These are phyloP conservation scores for Volvox carteri DNA, from an alignment of 163 green algal species.

Conservation along the genomic window DNA sequence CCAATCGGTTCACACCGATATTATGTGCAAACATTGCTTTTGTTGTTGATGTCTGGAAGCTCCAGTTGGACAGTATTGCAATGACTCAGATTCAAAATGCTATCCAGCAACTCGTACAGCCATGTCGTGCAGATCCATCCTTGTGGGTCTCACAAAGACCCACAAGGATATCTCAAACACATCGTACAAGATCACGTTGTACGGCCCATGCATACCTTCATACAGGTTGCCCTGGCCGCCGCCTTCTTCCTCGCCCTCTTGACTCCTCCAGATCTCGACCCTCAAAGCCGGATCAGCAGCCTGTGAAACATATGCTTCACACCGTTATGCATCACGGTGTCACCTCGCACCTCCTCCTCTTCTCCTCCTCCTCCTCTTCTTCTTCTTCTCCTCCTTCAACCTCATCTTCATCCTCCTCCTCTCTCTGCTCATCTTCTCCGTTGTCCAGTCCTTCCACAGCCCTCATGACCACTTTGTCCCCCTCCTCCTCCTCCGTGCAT, in stretches of 20 bases:
- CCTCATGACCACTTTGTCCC: neutral
- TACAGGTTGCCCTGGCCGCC: slow-evolving; percentile 38
- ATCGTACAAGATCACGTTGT: neutral
- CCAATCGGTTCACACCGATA: no score
- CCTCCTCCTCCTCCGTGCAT: neutral
- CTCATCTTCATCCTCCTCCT: slow-evolving; percentile 1
- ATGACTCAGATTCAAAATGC: no score
- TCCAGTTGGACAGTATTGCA: no score
- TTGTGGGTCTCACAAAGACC: no score
- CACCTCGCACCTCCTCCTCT: slow-evolving; percentile 20
- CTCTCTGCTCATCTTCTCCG: neutral
- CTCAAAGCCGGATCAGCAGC: slow-evolving; percentile 46
- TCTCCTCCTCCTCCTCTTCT: slow-evolving; percentile 11
- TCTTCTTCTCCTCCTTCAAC: neutral
- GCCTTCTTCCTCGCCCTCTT: neutral
- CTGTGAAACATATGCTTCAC: no score
- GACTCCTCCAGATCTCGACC: slow-evolving; percentile 34
- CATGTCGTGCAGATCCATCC: no score
- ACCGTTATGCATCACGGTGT: slow-evolving; percentile 36
- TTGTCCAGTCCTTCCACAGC: slow-evolving; percentile 2
- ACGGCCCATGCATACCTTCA: slow-evolving; percentile 25
- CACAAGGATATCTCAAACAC: neutral
- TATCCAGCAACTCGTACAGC: no score
- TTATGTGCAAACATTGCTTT: no score
- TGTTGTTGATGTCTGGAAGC: no score